phyloP scores from a whole-genome alignment of 495 filamentous ascomycete genomes.

The Neurospora sp. region DNA sequence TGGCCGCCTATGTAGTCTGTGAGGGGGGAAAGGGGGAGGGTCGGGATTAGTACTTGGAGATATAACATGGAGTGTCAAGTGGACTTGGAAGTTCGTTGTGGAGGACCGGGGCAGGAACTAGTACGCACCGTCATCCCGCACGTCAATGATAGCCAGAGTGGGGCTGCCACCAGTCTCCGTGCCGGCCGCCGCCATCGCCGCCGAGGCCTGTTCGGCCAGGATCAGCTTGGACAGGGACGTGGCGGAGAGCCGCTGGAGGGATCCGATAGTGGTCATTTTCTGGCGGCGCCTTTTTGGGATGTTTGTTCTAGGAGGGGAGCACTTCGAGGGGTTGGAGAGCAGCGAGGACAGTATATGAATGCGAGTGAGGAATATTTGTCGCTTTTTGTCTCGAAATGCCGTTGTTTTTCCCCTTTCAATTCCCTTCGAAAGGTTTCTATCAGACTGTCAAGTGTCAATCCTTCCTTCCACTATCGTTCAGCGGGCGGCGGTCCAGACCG shows the following conservation, averaged over 20 bases:
- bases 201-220: conserved; percentile 20
- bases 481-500: background rate
- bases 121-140: conserved; percentile 64
- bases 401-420: background rate
- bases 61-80: background rate
- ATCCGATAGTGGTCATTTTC: conserved; percentile 40
- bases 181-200: background rate
- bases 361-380: background rate
- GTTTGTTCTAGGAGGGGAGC: background rate
- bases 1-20: conserved; percentile 89
- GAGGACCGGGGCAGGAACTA: background rate
- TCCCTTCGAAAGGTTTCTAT: background rate
- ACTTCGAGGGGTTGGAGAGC: no score
- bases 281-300: conserved; percentile 33
- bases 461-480: background rate
- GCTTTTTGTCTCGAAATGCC: background rate
- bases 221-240: conserved; percentile 48
- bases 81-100: background rate
- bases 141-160: conserved; percentile 69
- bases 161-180: conserved; percentile 5
- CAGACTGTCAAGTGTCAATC: background rate
- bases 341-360: no score
- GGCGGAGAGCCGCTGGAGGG: conserved; percentile 54
- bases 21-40: background rate
- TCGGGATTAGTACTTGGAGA: background rate